phyloP scores from a whole-genome alignment of 225 moss, liverwort and hornwort species.

The Rhytidiadelphus loreus region DNA sequence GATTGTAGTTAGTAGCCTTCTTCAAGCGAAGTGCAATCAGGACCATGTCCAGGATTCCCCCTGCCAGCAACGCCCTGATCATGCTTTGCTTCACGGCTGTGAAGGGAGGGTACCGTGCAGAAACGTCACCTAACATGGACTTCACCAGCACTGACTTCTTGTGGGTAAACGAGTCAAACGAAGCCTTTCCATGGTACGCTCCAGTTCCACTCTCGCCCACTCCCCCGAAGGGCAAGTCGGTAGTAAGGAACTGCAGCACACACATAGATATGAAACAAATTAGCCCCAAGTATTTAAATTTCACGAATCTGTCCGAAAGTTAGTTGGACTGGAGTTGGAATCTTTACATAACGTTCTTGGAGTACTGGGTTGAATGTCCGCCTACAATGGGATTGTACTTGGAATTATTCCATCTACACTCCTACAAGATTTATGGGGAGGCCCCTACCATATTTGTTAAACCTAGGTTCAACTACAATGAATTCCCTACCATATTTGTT shows the following conservation, averaged over 20 bases:
- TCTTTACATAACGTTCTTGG: not conserved
- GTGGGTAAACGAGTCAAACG: conserved; percentile 68
- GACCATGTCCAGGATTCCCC: conserved; percentile 11
- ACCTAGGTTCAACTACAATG: too few relatives aligned
- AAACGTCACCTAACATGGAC: conserved; percentile 19
- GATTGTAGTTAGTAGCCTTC: not conserved
- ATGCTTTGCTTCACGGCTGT: conserved; percentile 36
- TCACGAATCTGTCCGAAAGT: not conserved
- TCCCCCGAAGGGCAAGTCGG: conserved; percentile 67
- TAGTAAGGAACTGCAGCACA: conserved; percentile 27
- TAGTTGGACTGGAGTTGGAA: not conserved
- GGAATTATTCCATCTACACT: not conserved
- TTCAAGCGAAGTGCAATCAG: conserved; percentile 29
- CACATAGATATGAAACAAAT: not conserved
- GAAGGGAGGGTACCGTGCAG: conserved; percentile 66
- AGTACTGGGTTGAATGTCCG: not conserved
- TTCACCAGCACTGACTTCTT: conserved; percentile 37
- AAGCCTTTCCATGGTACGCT: conserved; percentile 56
- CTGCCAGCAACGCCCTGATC: conserved; percentile 26
- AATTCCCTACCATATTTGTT: not conserved
- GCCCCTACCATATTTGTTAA: not conserved
- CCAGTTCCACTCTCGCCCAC: conserved; percentile 90
- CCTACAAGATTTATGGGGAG: not conserved
- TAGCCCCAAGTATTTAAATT: not conserved
- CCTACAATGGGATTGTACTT: not conserved